Evolutionary conservation across 2,329 filamentous ascomycete species (phyloP).

Genomic region (Sordariomycetes sp.): DNA sequence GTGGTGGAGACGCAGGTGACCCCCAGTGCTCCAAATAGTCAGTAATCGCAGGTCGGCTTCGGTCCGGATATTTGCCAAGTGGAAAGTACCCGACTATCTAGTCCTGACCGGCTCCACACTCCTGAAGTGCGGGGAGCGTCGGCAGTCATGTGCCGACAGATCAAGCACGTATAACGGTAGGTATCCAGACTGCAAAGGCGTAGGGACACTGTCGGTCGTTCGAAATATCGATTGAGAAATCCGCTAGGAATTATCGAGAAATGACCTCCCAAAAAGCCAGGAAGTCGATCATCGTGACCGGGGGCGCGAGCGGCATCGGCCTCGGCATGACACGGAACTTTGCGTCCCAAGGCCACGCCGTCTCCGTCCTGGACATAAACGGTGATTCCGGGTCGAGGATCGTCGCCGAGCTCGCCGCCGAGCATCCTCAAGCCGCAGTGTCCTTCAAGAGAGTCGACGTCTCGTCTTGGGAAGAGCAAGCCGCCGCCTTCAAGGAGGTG

Average conservation of each 20-base stretch:
- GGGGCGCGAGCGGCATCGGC: constrained; percentile 11
- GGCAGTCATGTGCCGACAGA: too few species aligned
- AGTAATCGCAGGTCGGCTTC: too few species aligned
- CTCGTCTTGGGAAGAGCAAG: constrained; percentile 19
- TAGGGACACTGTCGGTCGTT: too few species aligned
- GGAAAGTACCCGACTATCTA: too few species aligned
- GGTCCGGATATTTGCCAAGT: too few species aligned
- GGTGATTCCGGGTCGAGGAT: constrained; percentile 11
- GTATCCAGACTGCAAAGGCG: too few species aligned
- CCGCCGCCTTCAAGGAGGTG: constrained; percentile 14
- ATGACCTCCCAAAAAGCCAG: constrained; percentile 1
- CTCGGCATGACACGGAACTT: constrained; percentile 17
- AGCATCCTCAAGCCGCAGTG: constrained; percentile 12
- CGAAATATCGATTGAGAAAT: too few species aligned
- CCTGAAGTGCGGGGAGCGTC: too few species aligned
- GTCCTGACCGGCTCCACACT: too few species aligned
- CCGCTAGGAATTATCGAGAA: background rate
- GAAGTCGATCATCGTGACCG: constrained; percentile 9
- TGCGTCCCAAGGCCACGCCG: constrained; percentile 16
- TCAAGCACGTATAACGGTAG: too few species aligned
- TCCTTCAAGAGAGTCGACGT: constrained; percentile 21
- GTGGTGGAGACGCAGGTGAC: too few species aligned
- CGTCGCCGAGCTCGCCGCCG: constrained; percentile 11
- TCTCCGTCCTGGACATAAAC: constrained; percentile 20
- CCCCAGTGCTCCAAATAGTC: too few species aligned